These are phyloP conservation scores for Pseudogymnoascus pannorum DNA, from an alignment of 2,329 filamentous ascomycete species.

Conservation along the genomic window DNA sequence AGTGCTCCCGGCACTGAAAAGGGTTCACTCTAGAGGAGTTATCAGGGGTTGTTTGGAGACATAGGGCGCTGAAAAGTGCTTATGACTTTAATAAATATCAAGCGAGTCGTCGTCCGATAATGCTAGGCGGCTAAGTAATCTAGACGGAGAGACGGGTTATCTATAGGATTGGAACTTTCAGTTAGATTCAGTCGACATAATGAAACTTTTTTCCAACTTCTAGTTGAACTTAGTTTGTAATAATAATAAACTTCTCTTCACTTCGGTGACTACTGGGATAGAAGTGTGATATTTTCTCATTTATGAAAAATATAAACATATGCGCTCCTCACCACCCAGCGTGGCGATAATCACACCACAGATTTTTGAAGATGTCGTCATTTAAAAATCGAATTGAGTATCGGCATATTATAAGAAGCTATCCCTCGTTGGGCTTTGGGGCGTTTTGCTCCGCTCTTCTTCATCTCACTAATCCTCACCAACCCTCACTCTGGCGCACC, in stretches of 20 bases:
- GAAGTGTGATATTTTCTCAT: neutral
- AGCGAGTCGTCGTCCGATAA: neutral
- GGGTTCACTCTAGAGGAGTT: conserved; percentile 2
- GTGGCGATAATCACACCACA: too few species aligned
- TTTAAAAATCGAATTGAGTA: too few species aligned
- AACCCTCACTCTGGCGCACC: too few species aligned
- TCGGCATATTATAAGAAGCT: too few species aligned
- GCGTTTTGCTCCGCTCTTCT: too few species aligned
- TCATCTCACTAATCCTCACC: too few species aligned
- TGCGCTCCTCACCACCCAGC: too few species aligned
- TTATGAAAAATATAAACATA: too few species aligned
- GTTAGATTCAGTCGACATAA: neutral
- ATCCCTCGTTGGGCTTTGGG: too few species aligned
- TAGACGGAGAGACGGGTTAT: neutral
- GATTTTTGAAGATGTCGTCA: too few species aligned
- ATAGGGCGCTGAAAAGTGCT: neutral
- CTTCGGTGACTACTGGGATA: neutral
- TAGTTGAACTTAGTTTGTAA: neutral
- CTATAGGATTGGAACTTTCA: neutral
- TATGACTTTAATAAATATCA: neutral
- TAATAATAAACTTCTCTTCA: conserved; percentile 4
- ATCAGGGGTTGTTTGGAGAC: neutral
- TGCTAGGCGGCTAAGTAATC: neutral
- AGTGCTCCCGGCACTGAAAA: neutral
- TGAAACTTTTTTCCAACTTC: neutral